Percentiles rank a stretch among this genome's conserved stretches.
These are phyloP conservation scores for Boletus sensibilis DNA, from an alignment of 768 basidiomycete genomes.

Conservation along the genomic window DNA sequence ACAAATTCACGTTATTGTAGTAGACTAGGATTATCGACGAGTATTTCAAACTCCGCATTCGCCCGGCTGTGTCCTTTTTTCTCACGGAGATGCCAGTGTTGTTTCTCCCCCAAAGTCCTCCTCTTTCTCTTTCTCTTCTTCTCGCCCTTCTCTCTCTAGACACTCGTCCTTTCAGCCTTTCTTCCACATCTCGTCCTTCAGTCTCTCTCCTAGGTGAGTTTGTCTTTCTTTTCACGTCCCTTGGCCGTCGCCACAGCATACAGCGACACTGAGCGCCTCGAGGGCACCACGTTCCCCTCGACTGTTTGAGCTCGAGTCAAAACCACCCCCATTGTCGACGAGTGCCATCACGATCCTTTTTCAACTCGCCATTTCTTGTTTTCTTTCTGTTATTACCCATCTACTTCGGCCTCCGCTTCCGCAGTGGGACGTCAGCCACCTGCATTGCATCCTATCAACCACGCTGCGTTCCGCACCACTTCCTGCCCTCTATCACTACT, in stretches of 20 bases:
- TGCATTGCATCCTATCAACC: slow-evolving; percentile 33
- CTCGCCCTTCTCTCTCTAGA: slow-evolving; percentile 28
- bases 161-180: slow-evolving; percentile 21
- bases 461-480: slow-evolving; percentile 33
- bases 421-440: slow-evolving; percentile 34
- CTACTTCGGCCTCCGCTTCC: slow-evolving; percentile 1
- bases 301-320: slow-evolving; percentile 8
- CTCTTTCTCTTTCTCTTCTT: slow-evolving; percentile 30
- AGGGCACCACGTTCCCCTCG: slow-evolving; percentile 29
- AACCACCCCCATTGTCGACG: neutral
- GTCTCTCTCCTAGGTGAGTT: slow-evolving; percentile 26
- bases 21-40: slow-evolving; percentile 22
- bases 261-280: slow-evolving; percentile 24
- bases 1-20: neutral
- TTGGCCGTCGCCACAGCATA: slow-evolving; percentile 8
- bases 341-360: slow-evolving; percentile 5
- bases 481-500: slow-evolving; percentile 25
- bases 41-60: slow-evolving; percentile 46
- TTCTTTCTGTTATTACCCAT: neutral
- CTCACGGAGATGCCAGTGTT: slow-evolving; percentile 45
- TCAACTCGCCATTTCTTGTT: neutral
- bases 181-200: slow-evolving; percentile 11
- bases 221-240: neutral
- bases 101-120: slow-evolving; percentile 40
- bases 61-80: slow-evolving; percentile 27